phyloP scores from a whole-genome alignment of 495 filamentous ascomycete species.

The Penicillium arizonense region DNA sequence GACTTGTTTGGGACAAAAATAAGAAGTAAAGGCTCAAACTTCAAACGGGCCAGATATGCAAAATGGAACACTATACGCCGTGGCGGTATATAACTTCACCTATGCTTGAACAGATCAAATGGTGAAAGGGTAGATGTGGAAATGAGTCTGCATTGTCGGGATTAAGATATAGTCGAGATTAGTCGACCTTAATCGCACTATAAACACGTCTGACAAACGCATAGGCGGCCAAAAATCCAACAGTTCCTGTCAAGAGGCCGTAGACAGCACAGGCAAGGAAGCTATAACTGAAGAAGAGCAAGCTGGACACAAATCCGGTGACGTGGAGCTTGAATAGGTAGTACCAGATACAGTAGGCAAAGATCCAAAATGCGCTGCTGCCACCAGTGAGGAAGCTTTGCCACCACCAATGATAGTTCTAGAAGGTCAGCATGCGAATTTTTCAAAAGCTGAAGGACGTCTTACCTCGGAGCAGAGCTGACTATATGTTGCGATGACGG shows the following conservation, averaged over 20 bases:
- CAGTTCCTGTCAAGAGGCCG: conserved; percentile 78
- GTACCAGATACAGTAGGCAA: conserved; percentile 84
- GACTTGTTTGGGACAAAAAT: background rate
- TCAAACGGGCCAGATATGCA: conserved; percentile 11
- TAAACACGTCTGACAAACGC: conserved; percentile 89
- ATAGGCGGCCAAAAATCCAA: conserved; percentile 87
- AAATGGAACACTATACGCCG: conserved; percentile 22
- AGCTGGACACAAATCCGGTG: conserved; percentile 71
- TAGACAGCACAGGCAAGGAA: conserved; percentile 81
- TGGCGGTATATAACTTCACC: conserved; percentile 20
- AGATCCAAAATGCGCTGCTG: conserved; percentile 81
- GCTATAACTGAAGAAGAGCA: conserved; percentile 88
- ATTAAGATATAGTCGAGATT: conserved; percentile 5
- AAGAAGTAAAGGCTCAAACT: background rate
- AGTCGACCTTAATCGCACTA: conserved; percentile 49
- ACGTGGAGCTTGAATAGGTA: conserved; percentile 82
- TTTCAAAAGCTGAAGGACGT: background rate
- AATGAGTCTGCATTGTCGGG: conserved; percentile 3
- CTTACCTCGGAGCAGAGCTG: conserved; percentile 75
- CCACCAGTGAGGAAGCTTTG: conserved; percentile 83
- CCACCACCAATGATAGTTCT: conserved; percentile 98
- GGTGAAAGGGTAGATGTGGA: conserved; percentile 9
- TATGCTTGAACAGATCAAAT: conserved; percentile 25
- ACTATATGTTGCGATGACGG: conserved; percentile 83
- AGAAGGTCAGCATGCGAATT: conserved; percentile 15